Conservation (phyloP, 2,329 filamentous ascomycete genomes). For the Pyrenophora tritici-repentis region DNA sequence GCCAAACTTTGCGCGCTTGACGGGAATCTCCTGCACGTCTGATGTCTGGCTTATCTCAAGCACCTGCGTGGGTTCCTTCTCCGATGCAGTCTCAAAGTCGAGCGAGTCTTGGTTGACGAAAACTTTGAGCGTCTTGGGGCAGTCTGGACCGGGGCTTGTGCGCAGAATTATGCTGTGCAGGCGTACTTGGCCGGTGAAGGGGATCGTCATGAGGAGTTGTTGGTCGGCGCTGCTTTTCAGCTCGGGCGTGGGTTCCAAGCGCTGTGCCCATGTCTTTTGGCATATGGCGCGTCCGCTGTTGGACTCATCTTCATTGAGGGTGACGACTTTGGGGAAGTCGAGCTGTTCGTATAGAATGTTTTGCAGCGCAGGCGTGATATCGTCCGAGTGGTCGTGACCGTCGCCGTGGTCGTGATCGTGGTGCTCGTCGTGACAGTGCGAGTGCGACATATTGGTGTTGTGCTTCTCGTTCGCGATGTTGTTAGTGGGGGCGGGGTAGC, state of each 20-base stretch:
- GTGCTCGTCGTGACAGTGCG: conserved; percentile 34
- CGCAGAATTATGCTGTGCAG: conserved; percentile 88
- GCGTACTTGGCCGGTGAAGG: conserved; percentile 92
- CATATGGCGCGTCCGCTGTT: conserved; percentile 75
- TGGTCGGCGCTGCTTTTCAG: conserved; percentile 87
- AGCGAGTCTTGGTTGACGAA: conserved; percentile 82
- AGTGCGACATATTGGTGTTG: conserved; percentile 14
- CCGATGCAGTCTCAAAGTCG: conserved; percentile 78
- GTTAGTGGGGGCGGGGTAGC: conserved; percentile 35
- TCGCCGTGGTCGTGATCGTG: conserved; percentile 35
- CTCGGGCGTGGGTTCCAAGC: conserved; percentile 72
- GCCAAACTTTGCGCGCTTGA: conserved; percentile 87
- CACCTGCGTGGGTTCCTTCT: conserved; percentile 72
- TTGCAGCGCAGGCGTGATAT: conserved; percentile 89
- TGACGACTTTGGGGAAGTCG: conserved; percentile 81
- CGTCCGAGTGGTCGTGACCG: conserved; percentile 83
- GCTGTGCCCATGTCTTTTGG: conserved; percentile 89
- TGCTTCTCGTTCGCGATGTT: conserved; percentile 12
- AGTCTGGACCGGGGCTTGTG: conserved; percentile 70
- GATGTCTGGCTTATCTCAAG: conserved; percentile 77
- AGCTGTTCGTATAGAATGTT: conserved; percentile 90
- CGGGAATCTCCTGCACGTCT: conserved; percentile 83
- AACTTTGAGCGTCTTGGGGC: conserved; percentile 82
- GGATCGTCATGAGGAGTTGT: conserved; percentile 89
- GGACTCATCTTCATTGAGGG: conserved; percentile 77